These are phyloP conservation scores for Arthrobotrys pseudoclavata DNA, from an alignment of 2,329 filamentous ascomycete species.

Conservation along the genomic window DNA sequence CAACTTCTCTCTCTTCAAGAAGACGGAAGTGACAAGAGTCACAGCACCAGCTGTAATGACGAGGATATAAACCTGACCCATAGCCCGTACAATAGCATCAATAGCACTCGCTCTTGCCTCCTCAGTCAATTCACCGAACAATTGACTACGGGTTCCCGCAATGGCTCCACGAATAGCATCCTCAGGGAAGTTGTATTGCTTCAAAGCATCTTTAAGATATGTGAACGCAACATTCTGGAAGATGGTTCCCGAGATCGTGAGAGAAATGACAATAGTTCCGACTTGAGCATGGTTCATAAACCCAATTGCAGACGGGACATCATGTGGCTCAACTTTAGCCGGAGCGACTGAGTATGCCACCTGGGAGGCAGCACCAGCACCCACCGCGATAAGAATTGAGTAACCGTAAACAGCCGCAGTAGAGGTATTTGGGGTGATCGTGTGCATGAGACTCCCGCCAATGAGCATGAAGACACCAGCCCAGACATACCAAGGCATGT, in stretches of 20 bases:
- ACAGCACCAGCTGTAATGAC: conserved; percentile 65
- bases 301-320: conserved; percentile 65
- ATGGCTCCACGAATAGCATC: conserved; percentile 64
- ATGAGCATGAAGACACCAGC: conserved; percentile 65
- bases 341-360: conserved; percentile 66
- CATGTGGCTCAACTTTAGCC: conserved; percentile 64
- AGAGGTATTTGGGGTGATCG: conserved; percentile 62
- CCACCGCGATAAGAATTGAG: conserved; percentile 67
- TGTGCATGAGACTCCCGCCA: conserved; percentile 63
- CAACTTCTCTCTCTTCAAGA: conserved; percentile 66
- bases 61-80: conserved; percentile 65
- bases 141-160: conserved; percentile 60
- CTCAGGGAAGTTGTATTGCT: conserved; percentile 60
- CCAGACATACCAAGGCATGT: conserved; percentile 67
- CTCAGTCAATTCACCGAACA: conserved; percentile 56
- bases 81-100: conserved; percentile 65
- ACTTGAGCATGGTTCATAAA: conserved; percentile 67
- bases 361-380: conserved; percentile 66
- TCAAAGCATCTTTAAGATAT: conserved; percentile 64
- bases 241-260: conserved; percentile 66
- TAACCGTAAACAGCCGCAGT: conserved; percentile 65
- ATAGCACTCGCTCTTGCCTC: conserved; percentile 63
- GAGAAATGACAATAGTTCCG: conserved; percentile 65
- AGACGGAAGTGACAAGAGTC: conserved; percentile 64
- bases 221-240: conserved; percentile 66